Conservation (phyloP, 1,284 basidiomycete species). For the Moesziomyces sp. region DNA sequence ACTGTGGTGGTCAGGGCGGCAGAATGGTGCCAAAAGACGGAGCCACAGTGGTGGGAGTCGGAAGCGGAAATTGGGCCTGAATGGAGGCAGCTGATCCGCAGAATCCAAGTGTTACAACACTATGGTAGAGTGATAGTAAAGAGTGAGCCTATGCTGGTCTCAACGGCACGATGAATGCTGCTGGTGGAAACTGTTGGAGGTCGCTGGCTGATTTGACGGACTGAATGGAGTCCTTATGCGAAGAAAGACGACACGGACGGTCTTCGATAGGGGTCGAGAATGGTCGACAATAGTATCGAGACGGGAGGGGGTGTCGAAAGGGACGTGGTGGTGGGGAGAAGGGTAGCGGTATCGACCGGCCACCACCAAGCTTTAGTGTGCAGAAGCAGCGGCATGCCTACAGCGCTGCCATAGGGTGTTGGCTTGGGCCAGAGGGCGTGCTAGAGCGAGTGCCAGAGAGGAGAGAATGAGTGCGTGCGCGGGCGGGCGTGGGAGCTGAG, state of each 20-base stretch:
- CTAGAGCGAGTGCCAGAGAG: not conserved
- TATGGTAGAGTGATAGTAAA: not conserved
- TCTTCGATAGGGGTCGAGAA: slow-evolving; percentile 14
- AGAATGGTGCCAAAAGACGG: slow-evolving; percentile 32
- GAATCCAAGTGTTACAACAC: slow-evolving; percentile 1
- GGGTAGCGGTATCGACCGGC: not conserved
- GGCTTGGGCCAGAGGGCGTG: not conserved
- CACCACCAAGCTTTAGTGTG: not conserved
- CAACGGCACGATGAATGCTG: not conserved
- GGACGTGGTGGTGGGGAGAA: slow-evolving; percentile 4
- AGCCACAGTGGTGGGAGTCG: slow-evolving; percentile 10
- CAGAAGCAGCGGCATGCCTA: not conserved
- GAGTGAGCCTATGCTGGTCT: not conserved
- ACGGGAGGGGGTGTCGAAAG: not conserved
- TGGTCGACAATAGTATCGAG: slow-evolving; percentile 20
- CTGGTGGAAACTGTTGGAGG: not conserved
- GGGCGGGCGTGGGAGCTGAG: too few species aligned
- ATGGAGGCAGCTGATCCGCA: slow-evolving; percentile 17
- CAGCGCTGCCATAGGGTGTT: not conserved
- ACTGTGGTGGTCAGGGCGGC: slow-evolving; percentile 10
- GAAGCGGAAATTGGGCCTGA: slow-evolving; percentile 16
- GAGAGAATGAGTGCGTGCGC: not conserved
- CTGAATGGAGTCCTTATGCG: slow-evolving; percentile 19
- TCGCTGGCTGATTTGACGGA: not conserved
- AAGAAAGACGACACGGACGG: too few species aligned